Percentiles rank a stretch among this genome's conserved stretches.
These are phyloP conservation scores for Alternaria ethzedia DNA, from an alignment of 2,329 filamentous ascomycete genomes.

Conservation along the genomic window DNA sequence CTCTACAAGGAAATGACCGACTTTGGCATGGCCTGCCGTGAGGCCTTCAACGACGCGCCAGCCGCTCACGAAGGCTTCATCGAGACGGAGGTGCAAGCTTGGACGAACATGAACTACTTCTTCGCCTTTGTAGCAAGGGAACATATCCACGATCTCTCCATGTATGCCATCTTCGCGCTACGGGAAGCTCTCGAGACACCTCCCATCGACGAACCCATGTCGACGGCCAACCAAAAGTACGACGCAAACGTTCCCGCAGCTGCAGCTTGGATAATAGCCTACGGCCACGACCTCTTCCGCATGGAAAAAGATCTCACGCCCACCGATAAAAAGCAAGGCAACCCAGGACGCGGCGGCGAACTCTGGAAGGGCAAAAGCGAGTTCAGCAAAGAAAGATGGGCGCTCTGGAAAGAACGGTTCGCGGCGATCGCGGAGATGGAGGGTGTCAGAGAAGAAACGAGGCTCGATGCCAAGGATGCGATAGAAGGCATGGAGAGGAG, in stretches of 20 bases:
- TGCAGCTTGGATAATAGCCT: conserved; percentile 35
- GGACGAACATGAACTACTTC: conserved; percentile 43
- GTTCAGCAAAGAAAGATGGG: conserved; percentile 43
- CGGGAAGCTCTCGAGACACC: conserved; percentile 36
- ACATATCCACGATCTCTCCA: conserved; percentile 19
- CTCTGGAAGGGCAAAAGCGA: conserved; percentile 38
- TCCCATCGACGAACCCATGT: conserved; percentile 19
- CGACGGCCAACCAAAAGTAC: conserved; percentile 30
- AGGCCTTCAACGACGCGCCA: conserved; percentile 41
- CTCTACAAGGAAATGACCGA: conserved; percentile 28
- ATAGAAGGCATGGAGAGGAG: conserved; percentile 38
- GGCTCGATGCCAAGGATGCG: conserved; percentile 29
- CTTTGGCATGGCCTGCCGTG: conserved; percentile 33
- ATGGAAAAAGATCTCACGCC: conserved; percentile 40
- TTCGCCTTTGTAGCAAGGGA: conserved; percentile 31
- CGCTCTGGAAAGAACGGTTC: conserved; percentile 43
- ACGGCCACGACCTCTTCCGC: conserved; percentile 27
- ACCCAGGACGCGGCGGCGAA: conserved; percentile 36
- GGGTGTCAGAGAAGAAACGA: conserved; percentile 30
- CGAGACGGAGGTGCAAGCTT: conserved; percentile 34
- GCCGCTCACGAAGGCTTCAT: conserved; percentile 18
- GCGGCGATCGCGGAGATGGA: conserved; percentile 27
- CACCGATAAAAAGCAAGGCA: conserved; percentile 30
- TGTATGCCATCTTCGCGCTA: conserved; percentile 40
- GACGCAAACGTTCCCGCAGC: conserved; percentile 39